Evolutionary conservation across 306 rosid species (phyloP).

Genomic region (Acacia crassicarpa): DNA sequence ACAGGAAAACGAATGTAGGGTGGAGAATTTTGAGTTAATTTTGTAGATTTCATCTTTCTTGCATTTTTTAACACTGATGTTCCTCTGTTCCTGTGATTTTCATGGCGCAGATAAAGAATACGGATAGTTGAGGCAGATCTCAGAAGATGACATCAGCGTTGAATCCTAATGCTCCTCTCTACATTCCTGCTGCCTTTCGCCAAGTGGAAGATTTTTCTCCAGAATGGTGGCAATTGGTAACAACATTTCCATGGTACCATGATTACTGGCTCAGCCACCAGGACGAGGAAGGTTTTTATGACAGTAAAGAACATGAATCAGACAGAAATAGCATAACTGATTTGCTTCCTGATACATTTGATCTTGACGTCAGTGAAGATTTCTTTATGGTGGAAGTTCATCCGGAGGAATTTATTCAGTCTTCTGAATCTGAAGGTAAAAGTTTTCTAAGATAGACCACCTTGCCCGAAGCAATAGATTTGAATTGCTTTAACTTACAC

Average conservation of each 20-base stretch:
- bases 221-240: slow-evolving; percentile 91
- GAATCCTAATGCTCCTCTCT: slow-evolving; percentile 87
- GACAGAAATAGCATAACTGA: slow-evolving; percentile 39
- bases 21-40: background rate
- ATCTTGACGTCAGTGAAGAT: slow-evolving; percentile 64
- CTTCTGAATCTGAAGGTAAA: slow-evolving; percentile 52
- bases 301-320: slow-evolving; percentile 36
- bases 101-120: slow-evolving; percentile 30
- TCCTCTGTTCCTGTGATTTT: slow-evolving; percentile 22
- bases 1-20: background rate
- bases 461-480: background rate
- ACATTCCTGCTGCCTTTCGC: slow-evolving; percentile 74
- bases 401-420: slow-evolving; percentile 67
- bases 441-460: background rate
- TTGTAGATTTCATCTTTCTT: background rate
- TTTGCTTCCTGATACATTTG: slow-evolving; percentile 72
- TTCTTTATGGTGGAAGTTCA: slow-evolving; percentile 61
- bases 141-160: slow-evolving; percentile 62
- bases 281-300: slow-evolving; percentile 52
- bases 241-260: slow-evolving; percentile 78
- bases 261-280: slow-evolving; percentile 85
- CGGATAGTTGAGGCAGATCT: slow-evolving; percentile 26
- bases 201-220: slow-evolving; percentile 95
- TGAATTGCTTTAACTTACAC: background rate
- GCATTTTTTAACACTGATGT: background rate